phyloP scores from a whole-genome alignment of 495 filamentous ascomycete genomes.

The Annulohypoxylon stygium region DNA sequence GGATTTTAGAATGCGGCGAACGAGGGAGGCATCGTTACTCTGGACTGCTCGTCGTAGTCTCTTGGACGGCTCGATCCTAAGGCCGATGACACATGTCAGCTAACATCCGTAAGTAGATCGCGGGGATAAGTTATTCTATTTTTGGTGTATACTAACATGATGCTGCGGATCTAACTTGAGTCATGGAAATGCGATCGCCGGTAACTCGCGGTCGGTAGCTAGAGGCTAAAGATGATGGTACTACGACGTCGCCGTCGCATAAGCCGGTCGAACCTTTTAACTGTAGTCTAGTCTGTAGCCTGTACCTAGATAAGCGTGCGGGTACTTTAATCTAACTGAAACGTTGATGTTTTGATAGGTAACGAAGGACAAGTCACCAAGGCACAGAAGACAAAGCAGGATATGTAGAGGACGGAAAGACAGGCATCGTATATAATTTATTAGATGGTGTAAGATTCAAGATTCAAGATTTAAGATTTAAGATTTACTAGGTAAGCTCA shows the following conservation, averaged over 20 bases:
- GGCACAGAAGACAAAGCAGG: constrained; percentile 5
- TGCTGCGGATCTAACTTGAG: background rate
- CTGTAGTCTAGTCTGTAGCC: background rate
- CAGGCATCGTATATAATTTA: background rate
- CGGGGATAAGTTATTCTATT: background rate
- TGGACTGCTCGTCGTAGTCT: constrained; percentile 80
- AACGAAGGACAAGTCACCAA: background rate
- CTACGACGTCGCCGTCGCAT: constrained; percentile 10
- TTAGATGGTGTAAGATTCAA: too few relatives aligned
- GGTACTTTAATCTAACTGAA: background rate
- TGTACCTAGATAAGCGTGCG: background rate
- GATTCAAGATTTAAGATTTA: background rate
- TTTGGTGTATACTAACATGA: constrained; percentile 17
- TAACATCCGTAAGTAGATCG: constrained; percentile 4
- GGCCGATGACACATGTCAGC: constrained; percentile 3
- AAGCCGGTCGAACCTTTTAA: background rate
- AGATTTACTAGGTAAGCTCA: background rate
- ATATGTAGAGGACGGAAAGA: background rate
- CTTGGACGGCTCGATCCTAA: constrained; percentile 74
- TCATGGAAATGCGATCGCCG: background rate
- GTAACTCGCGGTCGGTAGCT: background rate
- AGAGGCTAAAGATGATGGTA: constrained; percentile 2
- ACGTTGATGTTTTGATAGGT: background rate
- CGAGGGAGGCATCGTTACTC: constrained; percentile 76
- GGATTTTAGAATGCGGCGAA: constrained; percentile 77